Base-by-base conservation (phyloP, 495 filamentous ascomycete species). In the Talaromyces liani region DNA sequence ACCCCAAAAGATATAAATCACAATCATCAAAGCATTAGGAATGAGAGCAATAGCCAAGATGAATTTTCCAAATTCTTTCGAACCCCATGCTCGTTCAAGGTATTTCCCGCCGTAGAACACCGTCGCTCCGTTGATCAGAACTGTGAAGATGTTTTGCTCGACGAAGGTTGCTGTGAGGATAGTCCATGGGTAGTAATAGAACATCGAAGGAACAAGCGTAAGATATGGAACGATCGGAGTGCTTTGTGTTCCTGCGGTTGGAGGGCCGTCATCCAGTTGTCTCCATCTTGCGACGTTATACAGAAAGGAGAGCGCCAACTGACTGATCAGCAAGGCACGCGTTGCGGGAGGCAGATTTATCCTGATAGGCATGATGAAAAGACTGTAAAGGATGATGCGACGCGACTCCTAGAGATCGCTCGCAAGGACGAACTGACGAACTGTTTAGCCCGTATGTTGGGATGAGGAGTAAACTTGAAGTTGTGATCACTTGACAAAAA, bases 31-130 rank as follows among this genome's bases (percentile, higher is more conserved):
- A 27, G 88, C 61, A 72, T 97, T 98, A 14, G 95, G 92, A 58
- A 97, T 79, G 66, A 96, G 72, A 14, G 88, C 80, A 56, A 88
- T 79, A 64, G 94, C 80, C 27, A 92, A 77, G 18, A 97, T 81
- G 75, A 98, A 98, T 72, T 93, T 97, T 67, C 83, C 90, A 71
- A 97, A 92, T 73, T 98, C 94, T 49, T 81, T 83, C n/a, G 90
- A 91, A 31, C 91, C 88, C 94, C 94, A 98, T 55, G 95, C 94
- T 66, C 94, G 85, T 77, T 98, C 94, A 27, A 98, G 84, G 71
- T 98, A 98, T 66, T 91, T 87, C 7, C 95, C 94, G 22, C 92
- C 95, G 80, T 96, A 91, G 75, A 96, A 93, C 45, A 98, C 75
- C 18, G 93, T 94, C 29, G 87, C 78, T 10, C 83, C 87, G 63